Percentiles rank a stretch among this genome's conserved stretches.
Evolutionary conservation across 257 asterid species (phyloP).

Genomic region (Plantago elongata): DNA sequence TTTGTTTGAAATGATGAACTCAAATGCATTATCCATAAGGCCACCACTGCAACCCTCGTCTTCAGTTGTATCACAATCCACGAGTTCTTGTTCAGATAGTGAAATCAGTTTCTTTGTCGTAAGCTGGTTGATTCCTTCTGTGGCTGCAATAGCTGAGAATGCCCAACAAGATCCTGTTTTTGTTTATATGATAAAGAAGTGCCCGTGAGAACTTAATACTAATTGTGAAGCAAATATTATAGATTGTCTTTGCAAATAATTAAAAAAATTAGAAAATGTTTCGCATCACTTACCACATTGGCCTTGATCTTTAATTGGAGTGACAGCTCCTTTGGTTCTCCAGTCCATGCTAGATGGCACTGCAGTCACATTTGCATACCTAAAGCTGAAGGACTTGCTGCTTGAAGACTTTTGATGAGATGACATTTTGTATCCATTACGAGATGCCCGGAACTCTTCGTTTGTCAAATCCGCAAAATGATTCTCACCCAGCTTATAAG

Average conservation of each 20-base stretch:
- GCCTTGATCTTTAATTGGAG: slow-evolving; percentile 32
- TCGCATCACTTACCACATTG: slow-evolving; percentile 21
- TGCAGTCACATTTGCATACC: slow-evolving; percentile 19
- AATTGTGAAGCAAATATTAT: not conserved
- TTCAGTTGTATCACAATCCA: slow-evolving; percentile 6
- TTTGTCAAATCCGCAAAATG: slow-evolving; percentile 40
- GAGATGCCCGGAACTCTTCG: slow-evolving; percentile 29
- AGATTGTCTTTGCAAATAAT: too few species aligned
- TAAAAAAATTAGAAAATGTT: too few species aligned
- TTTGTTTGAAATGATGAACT: slow-evolving; percentile 4
- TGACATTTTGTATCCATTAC: slow-evolving; percentile 23
- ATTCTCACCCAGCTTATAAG: slow-evolving; percentile 32
- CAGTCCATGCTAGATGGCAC: slow-evolving; percentile 24
- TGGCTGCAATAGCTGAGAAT: slow-evolving; percentile 6
- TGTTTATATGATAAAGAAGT: not conserved
- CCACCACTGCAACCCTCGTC: slow-evolving; percentile 4
- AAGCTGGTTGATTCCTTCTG: slow-evolving; percentile 10
- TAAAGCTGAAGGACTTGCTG: slow-evolving; percentile 23
- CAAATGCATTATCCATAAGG: slow-evolving; percentile 2
- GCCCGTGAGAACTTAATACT: not conserved
- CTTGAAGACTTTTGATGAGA: not conserved
- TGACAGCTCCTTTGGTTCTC: slow-evolving; percentile 36
- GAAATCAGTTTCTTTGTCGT: not conserved
- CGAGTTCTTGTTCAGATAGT: slow-evolving; percentile 8
- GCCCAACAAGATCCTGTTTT: slow-evolving; percentile 6